phyloP scores from a whole-genome alignment of 768 basidiomycete species.

The Leccinum olivaceopallidum region DNA sequence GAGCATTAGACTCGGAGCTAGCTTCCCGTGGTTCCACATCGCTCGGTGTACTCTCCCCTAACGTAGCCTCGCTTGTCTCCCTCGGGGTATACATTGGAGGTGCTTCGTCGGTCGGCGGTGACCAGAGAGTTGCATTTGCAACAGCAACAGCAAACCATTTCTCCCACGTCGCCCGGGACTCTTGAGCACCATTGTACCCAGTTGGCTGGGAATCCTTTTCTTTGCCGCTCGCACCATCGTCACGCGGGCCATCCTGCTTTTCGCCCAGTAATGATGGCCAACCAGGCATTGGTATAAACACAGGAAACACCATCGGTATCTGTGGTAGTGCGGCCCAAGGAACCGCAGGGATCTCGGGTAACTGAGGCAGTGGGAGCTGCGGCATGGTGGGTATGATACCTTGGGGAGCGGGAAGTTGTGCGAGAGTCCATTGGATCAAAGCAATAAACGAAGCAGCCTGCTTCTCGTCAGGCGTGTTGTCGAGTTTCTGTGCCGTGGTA shows the following conservation, averaged over 20 bases:
- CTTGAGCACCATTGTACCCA: conserved; percentile 53
- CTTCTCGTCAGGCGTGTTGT: conserved; percentile 33
- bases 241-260: conserved; percentile 37
- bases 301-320: conserved; percentile 77
- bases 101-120: conserved; percentile 48
- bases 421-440: conserved; percentile 75
- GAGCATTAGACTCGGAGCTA: conserved; percentile 11
- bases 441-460: conserved; percentile 57
- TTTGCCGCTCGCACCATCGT: conserved; percentile 29
- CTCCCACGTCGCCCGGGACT: conserved; percentile 73
- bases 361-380: conserved; percentile 49
- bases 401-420: conserved; percentile 54
- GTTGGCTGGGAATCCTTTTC: conserved; percentile 37
- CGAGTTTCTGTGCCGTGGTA: conserved; percentile 24
- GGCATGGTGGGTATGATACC: conserved; percentile 57
- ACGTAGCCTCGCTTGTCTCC: conserved; percentile 30
- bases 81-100: conserved; percentile 77
- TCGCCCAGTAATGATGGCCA: conserved; percentile 67
- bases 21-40: conserved; percentile 6
- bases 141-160: conserved; percentile 65
- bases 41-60: conserved; percentile 3
- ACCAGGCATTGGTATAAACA: conserved; percentile 66
- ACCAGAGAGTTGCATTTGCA: conserved; percentile 46
- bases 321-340: conserved; percentile 65
- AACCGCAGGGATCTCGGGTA: conserved; percentile 68